These are phyloP conservation scores for Aspergillus haitiensis DNA, from an alignment of 495 filamentous ascomycete species.

Conservation along the genomic window DNA sequence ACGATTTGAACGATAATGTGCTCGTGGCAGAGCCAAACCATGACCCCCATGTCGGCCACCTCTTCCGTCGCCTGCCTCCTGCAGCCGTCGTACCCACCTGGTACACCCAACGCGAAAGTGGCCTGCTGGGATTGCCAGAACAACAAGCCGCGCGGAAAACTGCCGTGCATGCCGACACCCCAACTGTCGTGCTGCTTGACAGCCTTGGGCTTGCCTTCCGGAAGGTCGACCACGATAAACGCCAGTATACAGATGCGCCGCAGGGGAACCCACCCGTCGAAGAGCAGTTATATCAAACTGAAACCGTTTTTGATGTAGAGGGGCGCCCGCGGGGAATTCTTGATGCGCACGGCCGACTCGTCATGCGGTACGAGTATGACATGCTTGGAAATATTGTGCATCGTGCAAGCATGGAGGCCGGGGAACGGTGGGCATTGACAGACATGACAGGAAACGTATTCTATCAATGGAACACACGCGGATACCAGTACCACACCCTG, in stretches of 20 bases:
- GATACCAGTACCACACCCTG: not conserved
- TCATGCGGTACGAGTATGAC: not conserved
- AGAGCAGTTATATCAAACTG: too few species aligned
- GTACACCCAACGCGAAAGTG: not conserved
- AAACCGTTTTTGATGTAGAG: constrained; percentile 14
- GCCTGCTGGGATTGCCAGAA: not conserved
- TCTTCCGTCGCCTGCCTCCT: not conserved
- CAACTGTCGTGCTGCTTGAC: constrained; percentile 23
- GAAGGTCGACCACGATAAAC: too few species aligned
- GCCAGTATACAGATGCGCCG: too few species aligned
- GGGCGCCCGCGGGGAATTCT: constrained; percentile 28
- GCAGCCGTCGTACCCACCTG: constrained; percentile 3
- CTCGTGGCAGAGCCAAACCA: not conserved
- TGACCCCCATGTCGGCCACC: not conserved
- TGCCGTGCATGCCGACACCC: constrained; percentile 26
- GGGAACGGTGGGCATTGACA: not conserved
- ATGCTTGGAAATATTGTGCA: not conserved
- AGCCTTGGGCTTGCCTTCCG: constrained; percentile 17
- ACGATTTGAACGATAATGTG: constrained; percentile 28
- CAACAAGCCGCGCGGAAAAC: constrained; percentile 22
- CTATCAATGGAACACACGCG: not conserved
- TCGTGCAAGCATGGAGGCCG: not conserved
- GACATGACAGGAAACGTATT: not conserved
- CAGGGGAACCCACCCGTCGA: too few species aligned
- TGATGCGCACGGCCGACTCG: constrained; percentile 23